These are phyloP conservation scores for Auriscalpium vulgare DNA, from an alignment of 768 basidiomycete species.

Conservation along the genomic window DNA sequence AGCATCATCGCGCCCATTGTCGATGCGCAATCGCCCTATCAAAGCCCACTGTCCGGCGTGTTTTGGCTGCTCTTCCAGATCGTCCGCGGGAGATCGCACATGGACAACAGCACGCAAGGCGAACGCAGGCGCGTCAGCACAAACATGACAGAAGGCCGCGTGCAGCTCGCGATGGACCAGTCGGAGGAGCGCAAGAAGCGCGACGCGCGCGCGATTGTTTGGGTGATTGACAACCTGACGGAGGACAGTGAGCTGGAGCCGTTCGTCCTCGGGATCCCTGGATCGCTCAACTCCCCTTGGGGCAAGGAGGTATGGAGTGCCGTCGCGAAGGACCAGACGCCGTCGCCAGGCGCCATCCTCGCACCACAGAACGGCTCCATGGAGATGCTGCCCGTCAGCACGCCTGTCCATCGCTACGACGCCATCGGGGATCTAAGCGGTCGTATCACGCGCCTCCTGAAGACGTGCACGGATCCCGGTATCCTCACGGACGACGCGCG, in stretches of 20 bases:
- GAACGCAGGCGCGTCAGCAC: background rate
- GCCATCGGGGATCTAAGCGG: conserved; percentile 1
- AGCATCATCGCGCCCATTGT: background rate
- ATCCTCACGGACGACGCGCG: conserved; percentile 1
- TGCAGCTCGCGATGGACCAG: conserved; percentile 10
- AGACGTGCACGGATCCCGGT: conserved; percentile 7
- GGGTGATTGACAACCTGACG: conserved; percentile 4
- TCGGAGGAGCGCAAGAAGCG: background rate
- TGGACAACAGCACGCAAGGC: background rate
- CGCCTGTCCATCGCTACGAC: background rate
- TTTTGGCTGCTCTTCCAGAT: conserved; percentile 4
- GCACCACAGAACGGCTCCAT: background rate
- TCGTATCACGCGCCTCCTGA: conserved; percentile 5
- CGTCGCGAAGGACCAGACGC: background rate
- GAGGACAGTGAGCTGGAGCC: conserved; percentile 10
- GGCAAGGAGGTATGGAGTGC: conserved; percentile 2
- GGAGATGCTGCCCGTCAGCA: background rate
- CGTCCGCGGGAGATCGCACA: conserved; percentile 1
- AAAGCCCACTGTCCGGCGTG: conserved; percentile 1
- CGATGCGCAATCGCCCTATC: conserved; percentile 7
- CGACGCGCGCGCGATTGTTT: conserved; percentile 7
- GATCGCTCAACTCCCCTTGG: conserved; percentile 4
- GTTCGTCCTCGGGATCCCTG: conserved; percentile 4
- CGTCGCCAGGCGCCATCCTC: background rate
- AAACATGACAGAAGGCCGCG: conserved; percentile 8